Evolutionary conservation across 2,329 filamentous ascomycete genomes (phyloP), one percentile per base, ranked within the genome.

Genomic region (Beauveria sp.): DNA sequence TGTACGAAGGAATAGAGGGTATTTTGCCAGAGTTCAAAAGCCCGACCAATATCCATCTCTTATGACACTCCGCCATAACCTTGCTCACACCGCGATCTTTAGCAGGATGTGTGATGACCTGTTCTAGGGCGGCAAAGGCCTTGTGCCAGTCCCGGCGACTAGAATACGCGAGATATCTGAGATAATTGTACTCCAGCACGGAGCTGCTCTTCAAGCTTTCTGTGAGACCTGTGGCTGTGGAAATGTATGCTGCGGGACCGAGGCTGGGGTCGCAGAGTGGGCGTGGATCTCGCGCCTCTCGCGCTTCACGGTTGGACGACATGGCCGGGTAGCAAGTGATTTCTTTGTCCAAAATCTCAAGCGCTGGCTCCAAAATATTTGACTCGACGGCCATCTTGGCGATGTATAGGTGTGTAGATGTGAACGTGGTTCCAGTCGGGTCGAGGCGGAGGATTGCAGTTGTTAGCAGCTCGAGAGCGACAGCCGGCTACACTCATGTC

Each of bases 21-120:
- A 78, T 77, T 67, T 79, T 83, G 66, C 92, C 93, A 58, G 86
- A 77, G 7, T 84, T 79, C 20, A 99, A 77, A 60, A 97, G 79
- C 58, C 86, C 85, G 10, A 92, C 81, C 18, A 99, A 77, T 9
- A 96, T 71, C 89, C 91, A 97, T 74, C 93, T 96, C 76, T 93
- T 96, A 78, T 96, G 93, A 6, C 91, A 90, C 66, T 96, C 91
- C 4, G 89, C 79, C 88, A 95, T 95, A 56, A 96, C 81, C 71
- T 86, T 87, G 72, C 88, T 93, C 14, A 85, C 79, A 42, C 84
- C 80, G 38, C 80, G 77, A 22, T 86, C 86, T 57, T 78, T 79
- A 0, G 81, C 78, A 0, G 92, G 90, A 62, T 87, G 86, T 3
- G 86, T 83, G 42, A 96, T 78, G 49, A 85, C 82, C 62, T 84